Percentiles rank a stretch among this genome's conserved stretches.
phyloP scores from a whole-genome alignment of 805 yeast species.

The Candida khao-thaluensis region DNA sequence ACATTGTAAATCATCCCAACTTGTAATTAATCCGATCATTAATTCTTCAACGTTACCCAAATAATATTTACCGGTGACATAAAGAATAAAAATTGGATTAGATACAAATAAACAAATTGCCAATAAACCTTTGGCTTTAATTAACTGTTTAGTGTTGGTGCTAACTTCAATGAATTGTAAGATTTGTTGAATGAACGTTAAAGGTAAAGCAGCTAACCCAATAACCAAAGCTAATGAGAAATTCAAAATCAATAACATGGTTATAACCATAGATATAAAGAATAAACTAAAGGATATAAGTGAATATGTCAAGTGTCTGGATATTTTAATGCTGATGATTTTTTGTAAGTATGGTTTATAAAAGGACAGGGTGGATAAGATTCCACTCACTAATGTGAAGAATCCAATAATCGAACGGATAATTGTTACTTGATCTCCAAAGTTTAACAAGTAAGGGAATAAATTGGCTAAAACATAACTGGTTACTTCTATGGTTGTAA shows the following conservation, averaged over 20 bases:
- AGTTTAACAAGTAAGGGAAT: slow-evolving; percentile 25
- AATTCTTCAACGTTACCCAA: slow-evolving; percentile 31
- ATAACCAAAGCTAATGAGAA: slow-evolving; percentile 75
- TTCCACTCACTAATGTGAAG: slow-evolving; percentile 15
- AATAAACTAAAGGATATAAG: slow-evolving; percentile 50
- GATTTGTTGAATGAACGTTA: slow-evolving; percentile 55
- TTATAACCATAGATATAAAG: slow-evolving; percentile 62
- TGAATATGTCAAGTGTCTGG: slow-evolving; percentile 23
- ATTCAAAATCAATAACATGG: slow-evolving; percentile 76
- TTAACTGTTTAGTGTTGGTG: slow-evolving; percentile 1
- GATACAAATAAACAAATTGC: slow-evolving; percentile 39
- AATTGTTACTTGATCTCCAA: slow-evolving; percentile 14
- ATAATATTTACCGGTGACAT: slow-evolving; percentile 25
- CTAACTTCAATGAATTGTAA: slow-evolving; percentile 16
- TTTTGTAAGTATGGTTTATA: slow-evolving; percentile 3
- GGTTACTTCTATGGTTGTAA: slow-evolving; percentile 27
- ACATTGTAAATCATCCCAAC: slow-evolving; percentile 68
- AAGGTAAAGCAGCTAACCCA: slow-evolving; percentile 72
- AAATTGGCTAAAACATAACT: slow-evolving; percentile 23
- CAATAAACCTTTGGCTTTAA: slow-evolving; percentile 24
- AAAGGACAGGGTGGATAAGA: slow-evolving; percentile 19
- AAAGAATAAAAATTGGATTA: slow-evolving; percentile 49
- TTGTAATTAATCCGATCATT: slow-evolving; percentile 52
- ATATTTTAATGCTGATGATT: slow-evolving; percentile 11
- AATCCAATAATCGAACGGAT: slow-evolving; percentile 19